phyloP scores from a whole-genome alignment of 495 filamentous ascomycete species.

The Paragyromitra xinjiangensis region DNA sequence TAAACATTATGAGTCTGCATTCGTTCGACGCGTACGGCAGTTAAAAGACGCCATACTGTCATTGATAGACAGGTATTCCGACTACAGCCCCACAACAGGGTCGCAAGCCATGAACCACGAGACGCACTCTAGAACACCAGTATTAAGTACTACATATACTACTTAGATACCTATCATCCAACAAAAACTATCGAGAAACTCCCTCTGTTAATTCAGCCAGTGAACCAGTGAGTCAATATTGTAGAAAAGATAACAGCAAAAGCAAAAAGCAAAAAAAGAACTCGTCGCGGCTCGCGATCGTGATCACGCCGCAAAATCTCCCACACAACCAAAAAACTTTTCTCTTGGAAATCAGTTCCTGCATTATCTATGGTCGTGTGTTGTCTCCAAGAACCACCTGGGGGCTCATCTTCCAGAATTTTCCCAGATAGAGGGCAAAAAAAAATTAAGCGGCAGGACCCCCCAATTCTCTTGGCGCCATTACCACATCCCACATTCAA shows the following conservation, averaged over 20 bases:
- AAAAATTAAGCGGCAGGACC: constrained; percentile 8
- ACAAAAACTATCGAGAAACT: background rate
- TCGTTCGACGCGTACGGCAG: background rate
- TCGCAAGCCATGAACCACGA: background rate
- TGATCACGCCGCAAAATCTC: constrained; percentile 10
- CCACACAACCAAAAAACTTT: background rate
- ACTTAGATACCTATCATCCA: background rate
- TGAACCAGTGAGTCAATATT: constrained; percentile 13
- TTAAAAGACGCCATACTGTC: background rate
- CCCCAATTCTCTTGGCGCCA: constrained; percentile 43
- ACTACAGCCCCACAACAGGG: background rate
- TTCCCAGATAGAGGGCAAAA: background rate
- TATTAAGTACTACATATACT: background rate
- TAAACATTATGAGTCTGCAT: background rate
- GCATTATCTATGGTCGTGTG: constrained; percentile 20
- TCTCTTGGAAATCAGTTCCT: constrained; percentile 1
- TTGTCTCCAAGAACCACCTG: constrained; percentile 1
- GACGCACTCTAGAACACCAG: background rate
- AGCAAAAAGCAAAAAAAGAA: constrained; percentile 13
- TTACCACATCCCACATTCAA: constrained; percentile 38
- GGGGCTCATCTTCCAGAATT: constrained; percentile 13
- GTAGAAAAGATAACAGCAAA: constrained; percentile 5
- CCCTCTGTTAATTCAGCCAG: background rate
- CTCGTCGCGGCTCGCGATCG: background rate
- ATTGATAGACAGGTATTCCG: background rate